phyloP scores from a whole-genome alignment of 2,329 filamentous ascomycete genomes.

The Talaromyces sp. region DNA sequence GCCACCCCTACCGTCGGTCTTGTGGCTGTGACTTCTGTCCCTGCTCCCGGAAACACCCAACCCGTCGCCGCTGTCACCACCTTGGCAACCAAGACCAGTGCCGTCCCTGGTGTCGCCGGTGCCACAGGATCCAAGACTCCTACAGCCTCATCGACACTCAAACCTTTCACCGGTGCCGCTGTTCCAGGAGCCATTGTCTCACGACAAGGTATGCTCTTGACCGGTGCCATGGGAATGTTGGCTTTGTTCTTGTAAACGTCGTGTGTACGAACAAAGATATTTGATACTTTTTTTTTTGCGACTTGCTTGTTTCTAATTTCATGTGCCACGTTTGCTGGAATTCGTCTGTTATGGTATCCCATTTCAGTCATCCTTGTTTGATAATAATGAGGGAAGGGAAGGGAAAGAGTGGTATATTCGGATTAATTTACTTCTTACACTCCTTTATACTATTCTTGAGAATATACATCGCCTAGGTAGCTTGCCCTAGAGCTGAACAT shows the following conservation, averaged over 20 bases:
- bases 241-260: conserved; percentile 13
- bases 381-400: background rate
- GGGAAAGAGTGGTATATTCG: conserved; percentile 2
- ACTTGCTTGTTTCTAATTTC: background rate
- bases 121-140: conserved; percentile 6
- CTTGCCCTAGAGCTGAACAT: background rate
- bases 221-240: conserved; percentile 50
- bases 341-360: conserved; percentile 1
- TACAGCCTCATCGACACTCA: conserved; percentile 3
- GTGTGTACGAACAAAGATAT: background rate
- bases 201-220: conserved; percentile 36
- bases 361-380: conserved; percentile 5
- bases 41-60: conserved; percentile 18
- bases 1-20: conserved; percentile 30
- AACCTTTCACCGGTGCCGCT: conserved; percentile 12
- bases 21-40: conserved; percentile 24
- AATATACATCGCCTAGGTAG: conserved; percentile 1
- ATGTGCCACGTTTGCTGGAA: conserved; percentile 6
- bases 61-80: conserved; percentile 20
- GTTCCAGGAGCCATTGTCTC: conserved; percentile 8
- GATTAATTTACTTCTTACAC: conserved; percentile 9
- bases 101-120: conserved; percentile 1
- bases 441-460: conserved; percentile 7
- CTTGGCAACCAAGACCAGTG: conserved; percentile 10
- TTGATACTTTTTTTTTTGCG: background rate